Base-by-base conservation (phyloP, 2,329 filamentous ascomycete genomes). In the Fusarium xyrophilum region DNA sequence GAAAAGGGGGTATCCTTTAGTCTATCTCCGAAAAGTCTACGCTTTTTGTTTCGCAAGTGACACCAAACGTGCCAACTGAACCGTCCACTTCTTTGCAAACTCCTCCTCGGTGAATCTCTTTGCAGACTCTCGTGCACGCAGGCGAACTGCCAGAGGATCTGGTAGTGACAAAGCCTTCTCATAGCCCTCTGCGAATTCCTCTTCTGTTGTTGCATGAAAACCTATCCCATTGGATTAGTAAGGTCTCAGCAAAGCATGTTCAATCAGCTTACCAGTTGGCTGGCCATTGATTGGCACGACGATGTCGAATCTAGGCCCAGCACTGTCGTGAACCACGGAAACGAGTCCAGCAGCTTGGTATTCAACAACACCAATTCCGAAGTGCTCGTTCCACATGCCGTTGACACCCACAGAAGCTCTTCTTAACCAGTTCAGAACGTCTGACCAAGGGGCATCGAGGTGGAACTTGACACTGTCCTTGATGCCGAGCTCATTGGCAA, bases 371-470 rank as follows among this genome's bases (percentile, higher is more conserved):
- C 96, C 96, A 62, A 99, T 99, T 25, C 96, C 96, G 77, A 99
- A 99, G 79, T 99, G 96, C 81, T 99, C 96, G 77, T 97, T 98
- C 95, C 96, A 99, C 96, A 99, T 99, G 75, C 92, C 93, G 73
- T 99, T 99, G 32, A 97, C 93, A 51, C 96, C 96, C 3, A 99
- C 87, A 21, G 89, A 95, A 7, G 91, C 89, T 66, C 84, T 88
- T 55, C 88, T 83, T 64, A 98, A 83, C 87, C 92, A 93, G 33
- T 91, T 86, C 13, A 97, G 83, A 55, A 99, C 92, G 71, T 93
- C 88, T 6, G 91, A 88, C 93, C 95, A 99, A 28, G 91, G 89
- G 1, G 93, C 94, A 77, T 99, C 94, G 58, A 93, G 89, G 67
- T 96, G 87, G 77, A 99, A 99, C 60, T 93, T 88, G 43, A 97